Evolutionary conservation across 192 early-diverging fungal genomes (phyloP), one percentile per base, ranked within the genome.

Genomic region (Coemansia sp.): DNA sequence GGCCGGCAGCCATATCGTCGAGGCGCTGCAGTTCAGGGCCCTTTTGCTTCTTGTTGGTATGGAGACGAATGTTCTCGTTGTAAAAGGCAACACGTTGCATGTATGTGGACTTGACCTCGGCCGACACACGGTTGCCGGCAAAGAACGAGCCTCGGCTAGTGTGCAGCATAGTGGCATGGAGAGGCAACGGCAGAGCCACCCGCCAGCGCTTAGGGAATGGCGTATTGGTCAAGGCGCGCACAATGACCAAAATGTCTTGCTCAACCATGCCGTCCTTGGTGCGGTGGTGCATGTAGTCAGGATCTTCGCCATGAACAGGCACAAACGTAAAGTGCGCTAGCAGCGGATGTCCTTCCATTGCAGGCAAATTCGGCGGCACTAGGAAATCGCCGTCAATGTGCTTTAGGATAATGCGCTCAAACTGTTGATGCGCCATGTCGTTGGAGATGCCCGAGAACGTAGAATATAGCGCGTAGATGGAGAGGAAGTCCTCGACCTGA

Each of bases 311-410:
- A n/a, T 70, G 70, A 45, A 73, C 23, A 0, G 76, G 75, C 5
- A 79, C 66, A 70, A 79, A 79, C 1, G 63, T 70, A 29, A 79
- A 70, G 25, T 61, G 66, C 10, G 76, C 76, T 29, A 79, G 70
- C 63, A 79, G 56, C 27, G 76, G 76, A 25, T 48, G 66, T 12
- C 70, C 71, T 24, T 41, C 53, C 3, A 70, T 48, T 5, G 67
- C 56, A 7, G 60, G 58, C 60, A 79, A n/a, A 2, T 23, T 50
- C 15, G 76, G 70, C 41, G 70, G 67, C 11, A 79, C 37, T 7
- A 73, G 54, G 45, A 79, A 73, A 27, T 79, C 76, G 55, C 72
- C 76, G 50, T 79, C 76, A 48, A 77, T 77, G 27, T 77, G 75
- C 15, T 77, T 60, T 21, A 66, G 39, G 14, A 77, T 77, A 23